Evolutionary conservation across 192 early-diverging fungal species (phyloP), one percentile per base, ranked within the genome.

Genomic region (Gonapodya prolifera): DNA sequence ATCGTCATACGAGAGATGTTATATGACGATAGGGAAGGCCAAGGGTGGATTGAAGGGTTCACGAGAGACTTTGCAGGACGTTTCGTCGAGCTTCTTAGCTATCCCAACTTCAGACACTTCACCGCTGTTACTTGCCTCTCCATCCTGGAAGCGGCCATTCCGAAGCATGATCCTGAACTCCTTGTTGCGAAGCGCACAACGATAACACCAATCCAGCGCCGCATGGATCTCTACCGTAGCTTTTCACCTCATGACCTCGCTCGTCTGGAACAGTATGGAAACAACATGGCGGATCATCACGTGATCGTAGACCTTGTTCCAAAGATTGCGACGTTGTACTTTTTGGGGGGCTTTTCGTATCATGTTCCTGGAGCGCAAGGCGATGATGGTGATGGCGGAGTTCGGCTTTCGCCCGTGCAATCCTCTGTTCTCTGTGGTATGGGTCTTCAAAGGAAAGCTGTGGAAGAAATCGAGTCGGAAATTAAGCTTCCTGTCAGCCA

Each of bases 221-320:
- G 45, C 8, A 61, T 8, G 45, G 83, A 88, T 70, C 61, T 89
- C 29, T 69, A 70, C 33, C 79, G 82, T 29, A 76, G 85, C 75
- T 91, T 95, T 75, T 85, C 90, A 2, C 91, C 91, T 1, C 95
- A 92, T 80, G 98, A 99, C 80, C 83, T 99, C 78, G 97, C 96
- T 83, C 94, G 98, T 35, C 88, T 99, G 33, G 95, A 96, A 61
- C 92, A 91, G n/a, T 99, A 98, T 80, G 85, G 94, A 2, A 95
- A 96, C 84, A 96, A 98, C 82, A 83, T 99, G 82, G 82, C 97
- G 71, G 98, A 99, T 83, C 97, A 97, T 85, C 98, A 99, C 84
- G 94, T 98, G 0, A 94, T 99, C 70, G 76, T 98, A 71, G 98
- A 99, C 78, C 80, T 99, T 79, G 80, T 98, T 69, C 96, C 95